These are phyloP conservation scores for Alternaria brassicae DNA, from an alignment of 2,329 filamentous ascomycete genomes.

Conservation along the genomic window DNA sequence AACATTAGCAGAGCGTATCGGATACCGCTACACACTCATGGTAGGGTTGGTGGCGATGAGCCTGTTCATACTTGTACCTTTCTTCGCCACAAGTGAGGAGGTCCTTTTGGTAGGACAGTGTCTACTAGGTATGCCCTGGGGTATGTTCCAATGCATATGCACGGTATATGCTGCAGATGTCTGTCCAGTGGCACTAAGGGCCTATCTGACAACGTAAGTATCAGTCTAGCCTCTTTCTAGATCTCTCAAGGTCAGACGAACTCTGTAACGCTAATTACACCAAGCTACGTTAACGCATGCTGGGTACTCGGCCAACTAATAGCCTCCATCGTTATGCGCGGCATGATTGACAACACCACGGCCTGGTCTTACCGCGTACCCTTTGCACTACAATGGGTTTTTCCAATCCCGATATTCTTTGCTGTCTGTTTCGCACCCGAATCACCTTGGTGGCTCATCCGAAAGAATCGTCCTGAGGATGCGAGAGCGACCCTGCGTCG, in stretches of 20 bases:
- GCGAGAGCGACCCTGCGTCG: slow-evolving; percentile 57
- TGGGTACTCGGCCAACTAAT: slow-evolving; percentile 66
- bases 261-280: not conserved
- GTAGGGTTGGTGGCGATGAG: slow-evolving; percentile 14
- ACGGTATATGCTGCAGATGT: slow-evolving; percentile 61
- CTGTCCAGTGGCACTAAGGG: slow-evolving; percentile 71
- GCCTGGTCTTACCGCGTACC: slow-evolving; percentile 69
- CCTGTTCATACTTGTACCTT: slow-evolving; percentile 21
- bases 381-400: slow-evolving; percentile 65
- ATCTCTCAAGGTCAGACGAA: not conserved
- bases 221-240: not conserved
- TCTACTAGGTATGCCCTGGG: slow-evolving; percentile 47
- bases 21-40: slow-evolving; percentile 31
- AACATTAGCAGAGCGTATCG: slow-evolving; percentile 50
- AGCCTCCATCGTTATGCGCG: slow-evolving; percentile 70
- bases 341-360: slow-evolving; percentile 64
- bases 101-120: slow-evolving; percentile 25
- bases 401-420: slow-evolving; percentile 66
- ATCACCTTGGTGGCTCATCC: slow-evolving; percentile 76
- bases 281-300: slow-evolving; percentile 38
- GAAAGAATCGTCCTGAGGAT: slow-evolving; percentile 65
- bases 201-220: slow-evolving; percentile 59
- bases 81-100: slow-evolving; percentile 22
- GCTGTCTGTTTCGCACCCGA: slow-evolving; percentile 71
- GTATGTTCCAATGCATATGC: slow-evolving; percentile 51